Percentiles rank a stretch among this genome's conserved stretches.
phyloP scores from a whole-genome alignment of 441 rosid species.

The Croton setiger region DNA sequence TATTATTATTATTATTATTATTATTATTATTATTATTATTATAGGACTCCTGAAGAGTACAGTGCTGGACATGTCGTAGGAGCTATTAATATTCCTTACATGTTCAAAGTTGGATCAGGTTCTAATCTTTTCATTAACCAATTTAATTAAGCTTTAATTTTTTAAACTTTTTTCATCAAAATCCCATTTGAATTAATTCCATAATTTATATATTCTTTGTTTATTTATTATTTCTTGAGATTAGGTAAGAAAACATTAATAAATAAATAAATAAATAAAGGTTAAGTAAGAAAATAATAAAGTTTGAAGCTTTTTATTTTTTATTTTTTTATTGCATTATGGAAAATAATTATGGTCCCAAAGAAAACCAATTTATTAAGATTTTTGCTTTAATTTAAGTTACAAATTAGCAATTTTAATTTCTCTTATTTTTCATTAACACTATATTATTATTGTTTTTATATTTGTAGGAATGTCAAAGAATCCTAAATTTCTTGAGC shows the following conservation, averaged over 20 bases:
- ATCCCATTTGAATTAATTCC: background rate
- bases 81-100: constrained; percentile 79
- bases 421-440: background rate
- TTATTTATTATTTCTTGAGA: background rate
- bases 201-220: background rate
- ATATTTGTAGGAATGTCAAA: constrained; percentile 55
- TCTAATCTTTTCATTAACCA: background rate
- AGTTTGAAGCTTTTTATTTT: background rate
- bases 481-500: constrained; percentile 57
- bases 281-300: background rate
- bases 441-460: background rate
- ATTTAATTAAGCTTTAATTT: background rate
- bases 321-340: background rate
- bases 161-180: background rate
- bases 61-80: constrained; percentile 71
- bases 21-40: background rate
- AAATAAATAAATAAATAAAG: too few relatives aligned
- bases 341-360: background rate
- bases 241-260: too few relatives aligned
- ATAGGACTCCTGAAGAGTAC: constrained; percentile 81
- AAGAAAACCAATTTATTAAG: background rate
- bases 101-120: constrained; percentile 90
- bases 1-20: background rate
- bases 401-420: background rate
- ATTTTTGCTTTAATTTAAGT: background rate